Conservation (phyloP, 2,329 filamentous ascomycete genomes). For the Claviceps pusilla region DNA sequence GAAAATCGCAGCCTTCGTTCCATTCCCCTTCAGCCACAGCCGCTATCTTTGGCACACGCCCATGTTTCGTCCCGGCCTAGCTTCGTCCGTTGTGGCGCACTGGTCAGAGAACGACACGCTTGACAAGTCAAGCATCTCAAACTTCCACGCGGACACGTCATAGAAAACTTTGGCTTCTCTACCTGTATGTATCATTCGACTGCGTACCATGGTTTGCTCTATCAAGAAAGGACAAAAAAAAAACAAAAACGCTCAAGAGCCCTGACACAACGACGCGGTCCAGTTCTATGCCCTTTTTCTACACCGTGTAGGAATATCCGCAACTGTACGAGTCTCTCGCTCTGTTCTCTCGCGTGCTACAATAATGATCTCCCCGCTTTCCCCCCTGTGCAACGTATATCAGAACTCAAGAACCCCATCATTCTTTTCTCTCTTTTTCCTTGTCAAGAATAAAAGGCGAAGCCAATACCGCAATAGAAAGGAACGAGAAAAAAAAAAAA, state of each 20-base stretch:
- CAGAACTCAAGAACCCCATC: neutral
- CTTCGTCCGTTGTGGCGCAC: neutral
- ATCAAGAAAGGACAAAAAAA: neutral
- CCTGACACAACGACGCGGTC: neutral
- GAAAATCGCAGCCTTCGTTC: neutral
- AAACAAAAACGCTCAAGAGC: neutral
- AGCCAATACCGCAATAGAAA: too few relatives aligned
- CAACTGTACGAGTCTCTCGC: neutral
- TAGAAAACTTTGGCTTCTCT: neutral
- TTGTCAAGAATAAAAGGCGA: neutral
- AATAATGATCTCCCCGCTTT: neutral
- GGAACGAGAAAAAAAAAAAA: neutral
- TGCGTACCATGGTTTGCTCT: neutral
- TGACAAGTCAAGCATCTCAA: neutral
- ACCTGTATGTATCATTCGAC: neutral
- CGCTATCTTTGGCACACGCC: too few relatives aligned
- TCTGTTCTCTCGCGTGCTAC: neutral
- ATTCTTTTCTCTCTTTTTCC: neutral
- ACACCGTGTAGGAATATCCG: neutral
- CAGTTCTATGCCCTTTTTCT: neutral
- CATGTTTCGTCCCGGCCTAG: neutral
- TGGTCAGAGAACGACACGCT: neutral
- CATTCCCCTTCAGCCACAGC: neutral
- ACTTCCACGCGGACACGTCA: neutral
- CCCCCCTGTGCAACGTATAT: neutral